Evolutionary conservation across 768 basidiomycete species (phyloP).

Genomic region (Mycena capillaripes): DNA sequence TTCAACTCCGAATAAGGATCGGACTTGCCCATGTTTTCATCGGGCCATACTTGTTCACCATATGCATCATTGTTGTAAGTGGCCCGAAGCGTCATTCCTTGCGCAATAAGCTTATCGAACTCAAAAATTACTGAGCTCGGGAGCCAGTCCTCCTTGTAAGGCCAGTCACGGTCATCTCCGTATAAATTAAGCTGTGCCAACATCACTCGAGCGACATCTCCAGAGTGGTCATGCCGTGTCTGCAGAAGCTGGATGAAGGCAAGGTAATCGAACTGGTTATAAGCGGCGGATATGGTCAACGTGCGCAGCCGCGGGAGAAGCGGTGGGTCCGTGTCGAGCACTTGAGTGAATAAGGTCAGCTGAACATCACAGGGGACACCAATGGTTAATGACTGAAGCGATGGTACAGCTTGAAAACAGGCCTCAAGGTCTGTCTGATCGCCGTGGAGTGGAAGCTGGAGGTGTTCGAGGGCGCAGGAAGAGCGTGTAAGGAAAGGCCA

Average conservation of each 20-base stretch:
- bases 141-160: not conserved
- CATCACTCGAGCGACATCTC: not conserved
- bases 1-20: slow-evolving; percentile 6
- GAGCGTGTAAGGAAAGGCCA: too few relatives aligned
- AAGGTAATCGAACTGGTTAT: slow-evolving; percentile 8
- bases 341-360: not conserved
- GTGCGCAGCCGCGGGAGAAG: slow-evolving; percentile 7
- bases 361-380: not conserved
- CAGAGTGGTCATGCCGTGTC: not conserved
- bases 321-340: slow-evolving; percentile 1
- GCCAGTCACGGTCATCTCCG: not conserved
- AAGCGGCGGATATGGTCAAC: not conserved
- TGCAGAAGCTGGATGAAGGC: slow-evolving; percentile 2
- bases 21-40: not conserved
- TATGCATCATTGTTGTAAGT: not conserved
- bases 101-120: not conserved
- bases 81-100: not conserved
- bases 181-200: not conserved
- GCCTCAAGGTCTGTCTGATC: too few relatives aligned
- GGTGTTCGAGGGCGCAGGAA: too few relatives aligned
- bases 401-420: too few relatives aligned
- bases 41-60: slow-evolving; percentile 6
- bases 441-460: too few relatives aligned
- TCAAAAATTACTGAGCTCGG: slow-evolving; percentile 3
- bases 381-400: too few relatives aligned